Percentiles rank a stretch among this genome's conserved stretches.
These are phyloP conservation scores for Exutisphaerella laricina DNA, from an alignment of 2,329 filamentous ascomycete species.

Conservation along the genomic window DNA sequence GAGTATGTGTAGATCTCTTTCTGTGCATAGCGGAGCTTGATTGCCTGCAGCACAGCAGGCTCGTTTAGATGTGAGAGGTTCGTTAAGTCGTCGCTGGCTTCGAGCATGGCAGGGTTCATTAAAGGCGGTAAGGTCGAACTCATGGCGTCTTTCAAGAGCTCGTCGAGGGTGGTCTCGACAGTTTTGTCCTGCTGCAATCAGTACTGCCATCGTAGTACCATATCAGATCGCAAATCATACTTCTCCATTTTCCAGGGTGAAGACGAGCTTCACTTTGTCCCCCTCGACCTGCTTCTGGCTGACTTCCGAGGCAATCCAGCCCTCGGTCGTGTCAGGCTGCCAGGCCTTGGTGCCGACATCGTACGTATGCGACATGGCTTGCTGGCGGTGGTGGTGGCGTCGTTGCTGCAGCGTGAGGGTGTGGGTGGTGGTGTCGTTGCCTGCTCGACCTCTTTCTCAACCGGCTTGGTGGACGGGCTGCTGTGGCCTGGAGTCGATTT, in stretches of 20 bases:
- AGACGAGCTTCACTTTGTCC: conserved; percentile 79
- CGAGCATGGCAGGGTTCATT: conserved; percentile 97
- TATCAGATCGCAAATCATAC: conserved; percentile 1
- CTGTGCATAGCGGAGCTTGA: conserved; percentile 91
- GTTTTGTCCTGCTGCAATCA: conserved; percentile 61
- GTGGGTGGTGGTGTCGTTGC: not conserved
- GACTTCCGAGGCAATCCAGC: conserved; percentile 96
- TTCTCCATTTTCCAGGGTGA: conserved; percentile 76
- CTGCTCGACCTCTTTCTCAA: too few relatives aligned
- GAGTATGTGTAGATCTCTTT: conserved; percentile 99
- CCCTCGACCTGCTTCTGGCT: conserved; percentile 77
- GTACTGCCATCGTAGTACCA: not conserved
- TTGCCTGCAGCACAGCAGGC: conserved; percentile 94
- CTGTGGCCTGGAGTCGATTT: not conserved
- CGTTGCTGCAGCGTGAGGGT: not conserved
- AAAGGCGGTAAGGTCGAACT: conserved; percentile 78
- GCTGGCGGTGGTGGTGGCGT: conserved; percentile 8
- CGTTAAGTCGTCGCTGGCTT: conserved; percentile 96
- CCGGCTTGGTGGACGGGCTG: not conserved
- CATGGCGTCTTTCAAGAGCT: conserved; percentile 69
- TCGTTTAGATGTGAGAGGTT: conserved; percentile 98
- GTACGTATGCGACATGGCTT: conserved; percentile 83
- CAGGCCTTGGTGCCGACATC: conserved; percentile 96
- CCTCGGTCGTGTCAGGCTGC: conserved; percentile 94
- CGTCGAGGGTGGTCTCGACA: conserved; percentile 69